These are phyloP conservation scores for Tritrichomonas musculus DNA, from an alignment of 208 protist species.

Conservation along the genomic window DNA sequence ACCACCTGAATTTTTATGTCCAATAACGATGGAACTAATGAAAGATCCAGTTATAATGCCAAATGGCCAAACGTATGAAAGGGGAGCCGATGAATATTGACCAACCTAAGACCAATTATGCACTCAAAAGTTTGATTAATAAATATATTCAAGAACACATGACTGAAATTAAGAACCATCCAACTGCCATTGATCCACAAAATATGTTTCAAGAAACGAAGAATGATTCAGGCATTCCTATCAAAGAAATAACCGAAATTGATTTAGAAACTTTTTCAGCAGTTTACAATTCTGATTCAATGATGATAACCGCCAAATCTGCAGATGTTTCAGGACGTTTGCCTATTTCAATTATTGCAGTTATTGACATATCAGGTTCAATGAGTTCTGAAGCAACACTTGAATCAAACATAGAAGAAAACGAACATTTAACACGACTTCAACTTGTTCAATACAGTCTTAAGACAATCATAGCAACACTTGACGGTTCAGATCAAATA, in stretches of 20 bases:
- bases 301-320: too few relatives aligned
- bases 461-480: background rate
- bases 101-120: background rate
- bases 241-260: too few relatives aligned
- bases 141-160: background rate
- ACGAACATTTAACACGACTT: background rate
- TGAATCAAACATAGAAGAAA: background rate
- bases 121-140: background rate
- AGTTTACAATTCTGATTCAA: too few relatives aligned
- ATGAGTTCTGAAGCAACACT: background rate
- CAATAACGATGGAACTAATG: conserved; percentile 48
- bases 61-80: conserved; percentile 49
- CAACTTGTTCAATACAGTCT: background rate
- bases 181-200: too few relatives aligned
- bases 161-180: background rate
- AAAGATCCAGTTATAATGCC: conserved; percentile 46
- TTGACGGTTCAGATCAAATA: background rate
- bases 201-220: too few relatives aligned
- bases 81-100: background rate
- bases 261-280: too few relatives aligned
- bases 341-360: background rate
- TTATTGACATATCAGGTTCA: background rate
- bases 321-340: background rate
- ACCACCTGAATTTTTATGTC: conserved; percentile 37
- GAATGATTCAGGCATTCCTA: too few relatives aligned